Base-by-base conservation (phyloP, 2,329 filamentous ascomycete species). In the Teratosphaeria nubilosa region DNA sequence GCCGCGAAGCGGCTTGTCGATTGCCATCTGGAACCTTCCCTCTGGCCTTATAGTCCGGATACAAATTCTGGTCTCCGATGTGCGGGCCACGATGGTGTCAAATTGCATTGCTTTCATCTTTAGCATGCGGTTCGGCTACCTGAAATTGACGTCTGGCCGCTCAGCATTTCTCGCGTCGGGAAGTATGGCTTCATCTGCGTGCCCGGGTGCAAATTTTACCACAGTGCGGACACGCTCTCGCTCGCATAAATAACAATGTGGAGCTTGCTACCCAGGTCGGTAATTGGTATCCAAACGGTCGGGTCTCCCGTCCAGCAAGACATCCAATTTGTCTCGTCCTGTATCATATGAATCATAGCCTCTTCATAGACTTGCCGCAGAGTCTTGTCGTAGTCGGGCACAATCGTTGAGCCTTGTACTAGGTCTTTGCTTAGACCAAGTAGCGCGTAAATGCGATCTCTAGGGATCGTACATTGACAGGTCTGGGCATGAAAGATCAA, bases 361-460 rank as follows among this genome's bases (percentile, higher is more conserved):
- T 66, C 63, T 57, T 66, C 63, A 27, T 63, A 58, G 16, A 66
- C 60, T 13, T 55, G 41, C 7, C 58, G 53, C 11, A 64, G 59
- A 10, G 56, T 56, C 27, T 63, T 60, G 27, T 55, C 32, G 34
- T 65, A 66, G 45, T 66, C 60, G 0, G 64, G 63, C 3, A 50
- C 25, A 24, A 66, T 57, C 3, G 51, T 2, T 5, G n/a, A 52
- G 13, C 10, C 24, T 20, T 27, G 31, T 2, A 55, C 48, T 24
- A 45, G 53, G 9, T 25, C 53, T 16, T 54, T 48, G 0, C 51
- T 56, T 57, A 65, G 57, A 24, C 62, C 60, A 3, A 66, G 54
- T 14, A 66, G 51, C 7, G 60, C 58, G 53, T 64, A 65, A 6
- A 66, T 58, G 3, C 64, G 58, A 50, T 66, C 64, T 31, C 60